These are phyloP conservation scores for Rhodamnia rubescens DNA, from an alignment of 345 rosid genomes.

Conservation along the genomic window DNA sequence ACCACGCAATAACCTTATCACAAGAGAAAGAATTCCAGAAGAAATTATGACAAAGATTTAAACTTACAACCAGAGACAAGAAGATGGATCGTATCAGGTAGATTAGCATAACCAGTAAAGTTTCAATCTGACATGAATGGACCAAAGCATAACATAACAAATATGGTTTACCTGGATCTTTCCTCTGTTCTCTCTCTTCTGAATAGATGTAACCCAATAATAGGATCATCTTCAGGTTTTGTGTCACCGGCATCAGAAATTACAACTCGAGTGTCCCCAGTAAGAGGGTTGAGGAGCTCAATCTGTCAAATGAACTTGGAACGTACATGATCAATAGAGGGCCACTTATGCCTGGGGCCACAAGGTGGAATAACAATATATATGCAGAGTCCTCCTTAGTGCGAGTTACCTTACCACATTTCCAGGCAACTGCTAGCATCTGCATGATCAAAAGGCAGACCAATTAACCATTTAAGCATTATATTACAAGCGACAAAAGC, in stretches of 20 bases:
- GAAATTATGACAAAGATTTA: neutral
- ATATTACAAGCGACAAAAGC: neutral
- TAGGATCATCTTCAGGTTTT: constrained; percentile 39
- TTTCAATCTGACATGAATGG: neutral
- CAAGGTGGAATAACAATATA: neutral
- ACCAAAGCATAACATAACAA: neutral
- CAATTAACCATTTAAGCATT: neutral
- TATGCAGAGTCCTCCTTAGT: neutral
- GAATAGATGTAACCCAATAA: constrained; percentile 62
- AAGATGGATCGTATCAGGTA: neutral
- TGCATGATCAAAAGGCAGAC: constrained; percentile 14
- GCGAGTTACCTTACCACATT: constrained; percentile 54
- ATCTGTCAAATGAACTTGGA: constrained; percentile 21
- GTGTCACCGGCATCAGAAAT: constrained; percentile 26
- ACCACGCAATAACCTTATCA: neutral
- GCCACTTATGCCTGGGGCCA: neutral
- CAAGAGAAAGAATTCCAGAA: neutral
- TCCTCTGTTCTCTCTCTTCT: constrained; percentile 29
- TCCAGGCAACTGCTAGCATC: constrained; percentile 85
- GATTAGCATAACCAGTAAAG: neutral
- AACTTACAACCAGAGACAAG: neutral
- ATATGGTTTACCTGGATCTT: constrained; percentile 26
- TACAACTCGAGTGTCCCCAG: constrained; percentile 34
- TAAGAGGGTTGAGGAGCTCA: constrained; percentile 62
- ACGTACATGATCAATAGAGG: neutral